Percentiles rank a stretch among this genome's conserved stretches.
phyloP scores from a whole-genome alignment of 805 yeast species.

The Suhomyces sp. region DNA sequence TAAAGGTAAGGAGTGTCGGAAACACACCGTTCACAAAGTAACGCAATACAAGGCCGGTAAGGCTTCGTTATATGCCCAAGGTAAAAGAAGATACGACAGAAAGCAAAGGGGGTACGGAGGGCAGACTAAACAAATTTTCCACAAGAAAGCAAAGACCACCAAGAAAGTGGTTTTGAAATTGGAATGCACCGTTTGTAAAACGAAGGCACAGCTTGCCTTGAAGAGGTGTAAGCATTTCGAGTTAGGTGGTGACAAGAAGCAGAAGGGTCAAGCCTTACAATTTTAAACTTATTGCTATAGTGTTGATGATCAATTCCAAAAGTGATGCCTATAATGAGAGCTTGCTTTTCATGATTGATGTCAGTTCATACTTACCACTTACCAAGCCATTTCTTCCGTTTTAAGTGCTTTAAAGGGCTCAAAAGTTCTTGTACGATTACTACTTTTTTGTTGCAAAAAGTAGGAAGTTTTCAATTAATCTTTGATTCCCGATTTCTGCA shows the following conservation, averaged over 20 bases:
- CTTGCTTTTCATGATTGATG: too few species aligned
- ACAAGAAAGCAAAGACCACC: constrained; percentile 99
- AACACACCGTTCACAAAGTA: constrained; percentile 99
- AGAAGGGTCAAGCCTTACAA: constrained; percentile 99
- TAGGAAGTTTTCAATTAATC: too few species aligned
- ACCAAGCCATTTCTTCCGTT: too few species aligned
- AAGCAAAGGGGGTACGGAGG: constrained; percentile 99
- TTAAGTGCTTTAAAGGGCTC: too few species aligned
- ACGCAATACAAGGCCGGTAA: constrained; percentile 99
- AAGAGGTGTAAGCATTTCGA: constrained; percentile 99
- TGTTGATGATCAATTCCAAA: too few species aligned
- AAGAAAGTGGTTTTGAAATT: constrained; percentile 99
- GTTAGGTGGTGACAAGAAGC: constrained; percentile 99
- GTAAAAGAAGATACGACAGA: constrained; percentile 99
- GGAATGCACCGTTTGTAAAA: constrained; percentile 98
- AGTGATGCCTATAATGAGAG: too few species aligned
- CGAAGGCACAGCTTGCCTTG: constrained; percentile 95
- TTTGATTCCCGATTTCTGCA: too few species aligned
- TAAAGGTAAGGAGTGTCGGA: constrained; percentile 98
- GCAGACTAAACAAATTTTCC: constrained; percentile 99
- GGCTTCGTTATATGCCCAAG: constrained; percentile 98
- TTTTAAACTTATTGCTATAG: too few species aligned
- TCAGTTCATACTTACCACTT: too few species aligned
- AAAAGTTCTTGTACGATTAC: too few species aligned
- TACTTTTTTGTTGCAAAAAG: too few species aligned